Conservation (phyloP, 2,329 filamentous ascomycete genomes). For the Claviceps cyperi region DNA sequence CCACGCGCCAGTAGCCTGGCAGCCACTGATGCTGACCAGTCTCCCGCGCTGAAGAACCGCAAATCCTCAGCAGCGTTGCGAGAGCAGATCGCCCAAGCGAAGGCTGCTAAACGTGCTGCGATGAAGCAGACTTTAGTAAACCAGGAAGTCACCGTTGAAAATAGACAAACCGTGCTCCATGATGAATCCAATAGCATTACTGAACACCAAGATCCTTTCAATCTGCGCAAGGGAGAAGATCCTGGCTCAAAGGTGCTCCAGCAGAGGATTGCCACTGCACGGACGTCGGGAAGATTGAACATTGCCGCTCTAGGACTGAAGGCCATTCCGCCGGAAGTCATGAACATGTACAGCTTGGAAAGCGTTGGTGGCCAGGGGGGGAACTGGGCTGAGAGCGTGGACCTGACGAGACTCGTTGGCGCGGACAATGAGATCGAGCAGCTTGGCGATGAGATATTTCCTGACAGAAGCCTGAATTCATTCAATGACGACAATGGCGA, state of each 20-base stretch:
- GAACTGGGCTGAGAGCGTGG: conserved; percentile 84
- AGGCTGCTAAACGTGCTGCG: conserved; percentile 56
- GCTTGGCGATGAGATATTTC: conserved; percentile 63
- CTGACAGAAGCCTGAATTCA: conserved; percentile 47
- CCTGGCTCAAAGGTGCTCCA: conserved; percentile 52
- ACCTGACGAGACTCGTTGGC: conserved; percentile 68
- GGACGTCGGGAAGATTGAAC: conserved; percentile 69
- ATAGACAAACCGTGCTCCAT: conserved; percentile 31
- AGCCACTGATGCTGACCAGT: conserved; percentile 7
- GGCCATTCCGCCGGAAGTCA: conserved; percentile 65
- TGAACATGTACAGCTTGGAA: conserved; percentile 81
- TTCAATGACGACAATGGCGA: conserved; percentile 46
- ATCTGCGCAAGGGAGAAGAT: conserved; percentile 43
- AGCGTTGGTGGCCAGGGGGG: conserved; percentile 46
- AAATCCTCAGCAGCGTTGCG: conserved; percentile 72
- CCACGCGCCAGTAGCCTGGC: conserved; percentile 10
- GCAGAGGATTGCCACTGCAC: conserved; percentile 57
- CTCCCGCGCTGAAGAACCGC: conserved; percentile 16
- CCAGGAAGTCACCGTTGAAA: conserved; percentile 2
- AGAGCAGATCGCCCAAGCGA: conserved; percentile 86
- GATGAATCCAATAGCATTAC: conserved; percentile 35
- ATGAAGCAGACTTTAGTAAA: conserved; percentile 19
- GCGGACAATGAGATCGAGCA: conserved; percentile 78
- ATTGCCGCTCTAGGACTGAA: conserved; percentile 73
- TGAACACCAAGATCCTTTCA: conserved; percentile 51